Evolutionary conservation across 306 rosid species (phyloP), one percentile per base, ranked within the genome.

Genomic region (Hylodesmum podocarpum): DNA sequence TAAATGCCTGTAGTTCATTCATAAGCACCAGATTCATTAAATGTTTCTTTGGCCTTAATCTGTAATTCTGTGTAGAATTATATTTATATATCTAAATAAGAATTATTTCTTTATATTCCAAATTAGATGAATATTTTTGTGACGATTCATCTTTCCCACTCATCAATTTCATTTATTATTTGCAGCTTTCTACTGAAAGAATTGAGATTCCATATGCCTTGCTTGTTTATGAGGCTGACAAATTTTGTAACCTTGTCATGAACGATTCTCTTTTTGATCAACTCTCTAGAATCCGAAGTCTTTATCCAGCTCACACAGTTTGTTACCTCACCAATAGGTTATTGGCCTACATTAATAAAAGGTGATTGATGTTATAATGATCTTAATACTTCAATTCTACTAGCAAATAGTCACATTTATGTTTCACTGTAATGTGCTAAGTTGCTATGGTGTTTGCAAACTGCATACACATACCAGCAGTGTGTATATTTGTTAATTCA

Each of bases 291-390:
- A 87, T 92, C 72, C 97, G 21, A 88, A 89, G 86, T 67, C 88
- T 43, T 70, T 90, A 94, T 87, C 95, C 98, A 64, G 75, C 89
- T 33, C 81, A 87, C 80, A 94, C 96, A 70, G 87, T 90, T 83
- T 92, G 98, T 77, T 91, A 81, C 83, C 89, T 94, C 64, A 91
- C 97, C 54, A 89, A 92, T 85, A 92, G 86, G 83, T 76, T 94
- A 67, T 81, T 90, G 88, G 43, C 96, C 72, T 90, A 84, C 83
- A 81, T 94, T 71, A 89, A 92, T 82, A 94, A 90, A 86, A 92
- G 93, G 98, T 90, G 77, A 82, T 88, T 76, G 57, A 72, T 51
- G 54, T 83, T 63, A 37, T 43, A 19, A 19, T 14, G 37, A 33
- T 18, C 54, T 24, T 22, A 21, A 34, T 59, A 43, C 58, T 58